These are phyloP conservation scores for Berberis vulgaris DNA, from an alignment of 164 flowering plant species.

Conservation along the genomic window DNA sequence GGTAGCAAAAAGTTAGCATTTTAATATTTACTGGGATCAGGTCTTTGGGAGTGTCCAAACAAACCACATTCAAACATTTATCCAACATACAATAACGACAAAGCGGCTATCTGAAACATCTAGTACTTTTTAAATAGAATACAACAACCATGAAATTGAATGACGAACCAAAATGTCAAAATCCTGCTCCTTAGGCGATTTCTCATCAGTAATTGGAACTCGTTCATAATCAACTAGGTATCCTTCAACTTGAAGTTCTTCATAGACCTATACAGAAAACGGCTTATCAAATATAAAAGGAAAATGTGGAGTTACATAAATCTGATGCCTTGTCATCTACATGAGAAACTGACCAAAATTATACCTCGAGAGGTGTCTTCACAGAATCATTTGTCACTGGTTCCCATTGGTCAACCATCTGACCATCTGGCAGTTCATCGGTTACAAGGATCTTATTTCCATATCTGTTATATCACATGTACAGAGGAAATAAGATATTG, in stretches of 20 bases:
- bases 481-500: conserved; percentile 12
- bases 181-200: conserved; percentile 88
- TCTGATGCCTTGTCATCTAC: background rate
- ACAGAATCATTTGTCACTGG: conserved; percentile 69
- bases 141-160: background rate
- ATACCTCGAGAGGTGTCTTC: conserved; percentile 86
- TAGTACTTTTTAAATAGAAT: background rate
- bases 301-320: background rate
- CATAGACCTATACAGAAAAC: conserved; percentile 52
- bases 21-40: too few relatives aligned
- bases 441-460: conserved; percentile 99
- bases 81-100: too few relatives aligned
- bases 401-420: conserved; percentile 99
- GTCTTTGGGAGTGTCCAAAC: too few relatives aligned
- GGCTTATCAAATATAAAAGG: background rate
- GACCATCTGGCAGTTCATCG: conserved; percentile 97
- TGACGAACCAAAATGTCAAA: conserved; percentile 78
- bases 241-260: conserved; percentile 61
- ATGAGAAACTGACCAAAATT: background rate
- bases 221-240: conserved; percentile 90
- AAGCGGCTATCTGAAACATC: background rate
- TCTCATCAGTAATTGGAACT: conserved; percentile 93
- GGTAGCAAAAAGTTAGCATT: too few relatives aligned
- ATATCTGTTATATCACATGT: conserved; percentile 53
- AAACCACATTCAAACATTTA: too few relatives aligned